Evolutionary conservation across 495 filamentous ascomycete genomes (phyloP).

Genomic region (Sordaria brevicollis): DNA sequence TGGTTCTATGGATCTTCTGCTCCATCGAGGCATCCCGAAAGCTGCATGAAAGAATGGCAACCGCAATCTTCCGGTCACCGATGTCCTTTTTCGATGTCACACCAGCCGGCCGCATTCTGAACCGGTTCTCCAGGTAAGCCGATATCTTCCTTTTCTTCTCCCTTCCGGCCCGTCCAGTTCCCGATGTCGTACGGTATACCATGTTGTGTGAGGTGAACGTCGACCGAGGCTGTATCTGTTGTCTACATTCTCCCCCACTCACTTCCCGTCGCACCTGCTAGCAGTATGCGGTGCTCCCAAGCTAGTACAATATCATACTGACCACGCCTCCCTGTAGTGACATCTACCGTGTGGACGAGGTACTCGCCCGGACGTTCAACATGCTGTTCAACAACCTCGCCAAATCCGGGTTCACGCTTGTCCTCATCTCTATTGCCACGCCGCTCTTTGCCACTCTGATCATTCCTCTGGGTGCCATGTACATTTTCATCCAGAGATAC

Average conservation of each 20-base stretch:
- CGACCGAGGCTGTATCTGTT: slow-evolving; percentile 2
- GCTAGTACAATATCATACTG: slow-evolving; percentile 15
- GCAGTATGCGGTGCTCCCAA: slow-evolving; percentile 1
- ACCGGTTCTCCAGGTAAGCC: slow-evolving; percentile 82
- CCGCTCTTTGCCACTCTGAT: slow-evolving; percentile 74
- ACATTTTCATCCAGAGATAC: slow-evolving; percentile 92
- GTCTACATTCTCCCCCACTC: neutral
- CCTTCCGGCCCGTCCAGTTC: neutral
- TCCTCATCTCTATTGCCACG: slow-evolving; percentile 71
- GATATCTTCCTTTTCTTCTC: neutral
- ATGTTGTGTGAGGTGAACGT: slow-evolving; percentile 6
- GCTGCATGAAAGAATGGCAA: slow-evolving; percentile 96
- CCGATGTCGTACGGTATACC: slow-evolving; percentile 6
- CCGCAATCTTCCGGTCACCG: slow-evolving; percentile 92
- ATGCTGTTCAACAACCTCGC: slow-evolving; percentile 90
- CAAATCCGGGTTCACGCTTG: slow-evolving; percentile 73
- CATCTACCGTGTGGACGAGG: slow-evolving; percentile 92
- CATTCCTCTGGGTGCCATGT: slow-evolving; percentile 69
- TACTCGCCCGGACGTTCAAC: slow-evolving; percentile 84
- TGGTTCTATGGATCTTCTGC: slow-evolving; percentile 98
- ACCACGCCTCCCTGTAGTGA: slow-evolving; percentile 47
- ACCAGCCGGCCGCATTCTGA: slow-evolving; percentile 91
- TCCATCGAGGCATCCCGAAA: slow-evolving; percentile 97
- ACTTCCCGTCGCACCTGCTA: neutral
- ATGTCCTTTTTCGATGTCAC: slow-evolving; percentile 99